Base-by-base conservation (phyloP, 2,329 filamentous ascomycete species). In the Fusarium nelsonii region DNA sequence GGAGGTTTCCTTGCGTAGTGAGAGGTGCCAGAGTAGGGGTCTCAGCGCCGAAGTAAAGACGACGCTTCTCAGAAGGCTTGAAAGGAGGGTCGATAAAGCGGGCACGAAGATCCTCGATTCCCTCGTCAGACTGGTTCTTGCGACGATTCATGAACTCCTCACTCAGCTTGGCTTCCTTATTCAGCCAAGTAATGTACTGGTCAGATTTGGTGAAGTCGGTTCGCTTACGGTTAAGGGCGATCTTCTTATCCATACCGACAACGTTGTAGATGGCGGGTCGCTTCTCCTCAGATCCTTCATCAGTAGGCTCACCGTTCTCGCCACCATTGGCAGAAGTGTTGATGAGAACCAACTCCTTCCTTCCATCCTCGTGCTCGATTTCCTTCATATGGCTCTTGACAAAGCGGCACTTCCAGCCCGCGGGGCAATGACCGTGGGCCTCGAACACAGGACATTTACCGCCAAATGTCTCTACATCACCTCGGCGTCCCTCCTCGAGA, bases 341-440 rank as follows among this genome's bases (percentile, higher is more conserved):
- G 20, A 91, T 74, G 49, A 97, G 84, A 4, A 95, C 84, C 53
- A 98, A 81, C 80, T 98, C 95, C 74, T 92, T 93, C 71, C 88
- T 87, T 10, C 94, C 95, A 78, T 97, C 94, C 55, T 90, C 89
- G 20, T 84, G 88, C 69, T 92, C 88, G 26, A 92, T 81, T 80
- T 98, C 95, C 66, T 90, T 85, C 73, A 93, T 96, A 80, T 99
- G 96, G 67, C 93, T 97, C 67, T 87, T 87, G 34, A 93, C 91
- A 76, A 97, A 97, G 23, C 95, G 91, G 78, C 96, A 99, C 78
- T 95, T 97, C 94, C 95, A 99, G 8, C 96, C 96, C 15, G 91
- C 88, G 49, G 88, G 86, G 74, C 96, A 99, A 65, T 85, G 88
- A 14, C 94, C 94, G 68, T 91, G 88, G 16, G 84, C 83, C 70